phyloP scores from a whole-genome alignment of 140 eudicot species.

The Stevia rebaudiana region DNA sequence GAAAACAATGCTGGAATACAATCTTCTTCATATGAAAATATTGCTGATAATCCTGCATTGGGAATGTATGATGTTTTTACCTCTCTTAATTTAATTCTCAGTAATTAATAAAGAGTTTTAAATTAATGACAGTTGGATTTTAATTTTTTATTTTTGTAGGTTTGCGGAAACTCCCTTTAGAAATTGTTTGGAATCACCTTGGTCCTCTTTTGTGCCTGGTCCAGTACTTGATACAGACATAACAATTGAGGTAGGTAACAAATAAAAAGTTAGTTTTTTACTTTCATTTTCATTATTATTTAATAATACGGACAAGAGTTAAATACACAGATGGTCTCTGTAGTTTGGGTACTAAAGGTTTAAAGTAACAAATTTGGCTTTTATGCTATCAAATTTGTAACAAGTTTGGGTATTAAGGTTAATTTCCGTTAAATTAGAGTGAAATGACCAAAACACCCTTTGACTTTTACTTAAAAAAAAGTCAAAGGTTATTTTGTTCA shows the following conservation, averaged over 20 bases:
- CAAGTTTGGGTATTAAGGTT: too few relatives aligned
- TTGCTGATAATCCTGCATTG: conserved; percentile 24
- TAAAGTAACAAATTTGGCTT: too few relatives aligned
- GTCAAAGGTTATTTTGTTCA: too few relatives aligned
- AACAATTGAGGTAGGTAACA: conserved; percentile 56
- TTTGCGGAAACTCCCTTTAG: conserved; percentile 56
- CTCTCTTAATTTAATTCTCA: background rate
- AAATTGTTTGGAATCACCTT: conserved; percentile 68
- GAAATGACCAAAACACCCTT: too few relatives aligned
- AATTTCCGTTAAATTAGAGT: too few relatives aligned
- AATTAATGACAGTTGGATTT: background rate
- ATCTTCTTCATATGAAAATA: conserved; percentile 24
- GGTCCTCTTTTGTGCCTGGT: conserved; percentile 61
- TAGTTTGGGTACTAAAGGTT: too few relatives aligned
- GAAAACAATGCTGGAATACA: conserved; percentile 16
- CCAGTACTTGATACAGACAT: conserved; percentile 73
- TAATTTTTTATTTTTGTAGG: conserved; percentile 28
- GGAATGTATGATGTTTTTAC: conserved; percentile 50
- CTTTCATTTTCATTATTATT: too few relatives aligned
- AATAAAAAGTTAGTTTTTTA: background rate
- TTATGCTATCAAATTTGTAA: too few relatives aligned
- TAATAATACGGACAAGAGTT: too few relatives aligned
- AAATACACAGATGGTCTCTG: too few relatives aligned
- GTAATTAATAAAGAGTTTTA: background rate
- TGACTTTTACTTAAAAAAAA: too few relatives aligned